Evolutionary conservation across 768 basidiomycete species (phyloP).

Genomic region (Tylopilus plumbeoviolaceoides): DNA sequence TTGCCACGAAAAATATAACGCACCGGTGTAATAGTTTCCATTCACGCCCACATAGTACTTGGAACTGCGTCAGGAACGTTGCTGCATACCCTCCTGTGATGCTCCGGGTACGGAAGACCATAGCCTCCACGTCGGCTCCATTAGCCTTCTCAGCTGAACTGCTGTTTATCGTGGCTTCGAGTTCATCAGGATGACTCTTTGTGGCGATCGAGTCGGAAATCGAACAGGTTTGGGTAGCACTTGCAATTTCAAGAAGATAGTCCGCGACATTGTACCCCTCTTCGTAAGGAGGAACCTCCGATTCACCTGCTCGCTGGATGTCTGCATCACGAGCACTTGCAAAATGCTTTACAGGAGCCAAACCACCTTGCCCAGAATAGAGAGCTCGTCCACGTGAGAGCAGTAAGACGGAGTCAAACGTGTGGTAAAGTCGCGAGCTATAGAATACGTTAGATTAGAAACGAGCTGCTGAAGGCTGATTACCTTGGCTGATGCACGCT

Average conservation of each 20-base stretch:
- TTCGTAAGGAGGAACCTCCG: constrained; percentile 49
- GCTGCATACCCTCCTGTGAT: constrained; percentile 48
- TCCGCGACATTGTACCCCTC: constrained; percentile 91
- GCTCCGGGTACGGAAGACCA: constrained; percentile 13
- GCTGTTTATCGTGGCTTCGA: neutral
- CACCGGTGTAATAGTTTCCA: constrained; percentile 77
- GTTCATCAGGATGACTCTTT: constrained; percentile 3
- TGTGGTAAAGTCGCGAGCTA: constrained; percentile 79
- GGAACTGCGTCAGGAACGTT: constrained; percentile 85
- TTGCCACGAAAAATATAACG: constrained; percentile 5
- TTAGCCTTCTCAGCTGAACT: constrained; percentile 14
- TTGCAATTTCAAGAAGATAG: constrained; percentile 86
- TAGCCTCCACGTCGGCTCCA: constrained; percentile 18
- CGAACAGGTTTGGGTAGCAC: constrained; percentile 50
- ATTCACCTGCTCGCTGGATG: constrained; percentile 33
- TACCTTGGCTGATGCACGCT: constrained; percentile 85
- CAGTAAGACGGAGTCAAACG: constrained; percentile 78
- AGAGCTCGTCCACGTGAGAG: constrained; percentile 74
- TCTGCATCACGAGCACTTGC: constrained; percentile 28
- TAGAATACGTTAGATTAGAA: neutral
- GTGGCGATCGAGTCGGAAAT: constrained; percentile 27
- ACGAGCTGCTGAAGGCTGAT: neutral
- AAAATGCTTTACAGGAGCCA: constrained; percentile 68
- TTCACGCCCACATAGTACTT: constrained; percentile 78
- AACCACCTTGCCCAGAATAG: constrained; percentile 75